Percentiles rank a stretch among this genome's conserved stretches.
These are phyloP conservation scores for Urtica urens DNA, from an alignment of 306 rosid species.

Conservation along the genomic window DNA sequence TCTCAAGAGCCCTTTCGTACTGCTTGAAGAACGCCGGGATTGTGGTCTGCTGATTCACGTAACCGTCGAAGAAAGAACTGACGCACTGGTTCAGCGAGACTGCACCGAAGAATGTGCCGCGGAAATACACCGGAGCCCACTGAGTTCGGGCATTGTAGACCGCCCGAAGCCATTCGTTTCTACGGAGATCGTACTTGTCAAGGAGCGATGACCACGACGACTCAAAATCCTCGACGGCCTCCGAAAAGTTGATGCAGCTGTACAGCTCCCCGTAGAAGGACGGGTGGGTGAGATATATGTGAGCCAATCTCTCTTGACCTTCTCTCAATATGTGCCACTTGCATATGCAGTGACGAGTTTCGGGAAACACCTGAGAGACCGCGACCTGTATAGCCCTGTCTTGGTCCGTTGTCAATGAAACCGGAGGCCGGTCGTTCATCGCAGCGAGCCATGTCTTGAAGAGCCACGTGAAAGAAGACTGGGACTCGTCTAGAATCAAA, in stretches of 20 bases:
- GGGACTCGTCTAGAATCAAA: slow-evolving; percentile 61
- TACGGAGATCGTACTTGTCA: slow-evolving; percentile 39
- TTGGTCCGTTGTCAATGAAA: slow-evolving; percentile 71
- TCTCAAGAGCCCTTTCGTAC: slow-evolving; percentile 57
- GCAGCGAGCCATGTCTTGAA: slow-evolving; percentile 69
- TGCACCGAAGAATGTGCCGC: slow-evolving; percentile 57
- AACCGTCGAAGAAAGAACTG: slow-evolving; percentile 57
- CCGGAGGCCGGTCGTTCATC: slow-evolving; percentile 55
- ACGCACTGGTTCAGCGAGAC: slow-evolving; percentile 43
- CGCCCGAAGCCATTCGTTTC: slow-evolving; percentile 72
- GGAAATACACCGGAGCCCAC: slow-evolving; percentile 86
- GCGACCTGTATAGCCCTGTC: slow-evolving; percentile 68
- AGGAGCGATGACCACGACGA: slow-evolving; percentile 48
- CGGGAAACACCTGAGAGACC: slow-evolving; percentile 46
- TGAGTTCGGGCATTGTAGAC: slow-evolving; percentile 68
- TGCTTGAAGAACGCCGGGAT: slow-evolving; percentile 56
- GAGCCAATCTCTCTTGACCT: slow-evolving; percentile 76
- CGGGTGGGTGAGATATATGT: slow-evolving; percentile 57
- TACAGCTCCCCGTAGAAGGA: slow-evolving; percentile 58
- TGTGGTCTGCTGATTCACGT: slow-evolving; percentile 64
- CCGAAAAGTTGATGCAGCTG: slow-evolving; percentile 57
- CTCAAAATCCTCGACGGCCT: slow-evolving; percentile 56
- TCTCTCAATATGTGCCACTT: slow-evolving; percentile 87
- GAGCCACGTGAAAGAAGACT: slow-evolving; percentile 63
- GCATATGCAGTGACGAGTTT: slow-evolving; percentile 62